Conservation (phyloP, 352 stramenopile species). For the Lagenidium giganteum region DNA sequence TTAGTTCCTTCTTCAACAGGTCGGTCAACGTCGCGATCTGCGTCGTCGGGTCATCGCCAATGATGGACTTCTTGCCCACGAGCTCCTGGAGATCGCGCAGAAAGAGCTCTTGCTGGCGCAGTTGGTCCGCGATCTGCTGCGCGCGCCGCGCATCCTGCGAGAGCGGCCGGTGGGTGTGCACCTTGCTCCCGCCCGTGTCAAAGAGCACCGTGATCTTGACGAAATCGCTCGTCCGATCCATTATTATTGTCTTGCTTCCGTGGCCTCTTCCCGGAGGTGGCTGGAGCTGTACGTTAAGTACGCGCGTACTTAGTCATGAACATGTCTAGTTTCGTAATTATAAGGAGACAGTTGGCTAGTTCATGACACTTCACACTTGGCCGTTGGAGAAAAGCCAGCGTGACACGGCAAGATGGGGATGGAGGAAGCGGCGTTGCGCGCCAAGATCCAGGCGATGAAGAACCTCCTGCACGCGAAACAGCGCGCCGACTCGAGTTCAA, state of each 20-base stretch:
- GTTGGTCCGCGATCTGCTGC: slow-evolving; percentile 78
- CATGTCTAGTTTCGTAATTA: slow-evolving; percentile 12
- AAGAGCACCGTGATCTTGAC: slow-evolving; percentile 83
- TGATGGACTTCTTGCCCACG: slow-evolving; percentile 69
- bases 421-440: slow-evolving; percentile 66
- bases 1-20: slow-evolving; percentile 73
- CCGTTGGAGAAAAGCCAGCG: neutral
- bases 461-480: slow-evolving; percentile 63
- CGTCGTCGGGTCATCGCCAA: slow-evolving; percentile 66
- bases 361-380: too few relatives aligned
- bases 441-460: slow-evolving; percentile 81
- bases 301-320: neutral
- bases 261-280: too few relatives aligned
- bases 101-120: slow-evolving; percentile 78
- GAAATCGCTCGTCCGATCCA: slow-evolving; percentile 81
- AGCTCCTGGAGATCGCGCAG: slow-evolving; percentile 70
- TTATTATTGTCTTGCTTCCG: slow-evolving; percentile 8
- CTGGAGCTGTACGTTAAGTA: too few relatives aligned
- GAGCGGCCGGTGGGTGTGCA: slow-evolving; percentile 53
- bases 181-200: slow-evolving; percentile 42
- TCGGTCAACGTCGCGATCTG: slow-evolving; percentile 78
- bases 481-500: neutral
- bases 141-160: slow-evolving; percentile 63
- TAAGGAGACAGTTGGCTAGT: neutral
- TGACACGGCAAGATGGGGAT: slow-evolving; percentile 15